Evolutionary conservation across 2,329 filamentous ascomycete genomes (phyloP), one percentile per base, ranked within the genome.

Genomic region (Epichloe sibirici): DNA sequence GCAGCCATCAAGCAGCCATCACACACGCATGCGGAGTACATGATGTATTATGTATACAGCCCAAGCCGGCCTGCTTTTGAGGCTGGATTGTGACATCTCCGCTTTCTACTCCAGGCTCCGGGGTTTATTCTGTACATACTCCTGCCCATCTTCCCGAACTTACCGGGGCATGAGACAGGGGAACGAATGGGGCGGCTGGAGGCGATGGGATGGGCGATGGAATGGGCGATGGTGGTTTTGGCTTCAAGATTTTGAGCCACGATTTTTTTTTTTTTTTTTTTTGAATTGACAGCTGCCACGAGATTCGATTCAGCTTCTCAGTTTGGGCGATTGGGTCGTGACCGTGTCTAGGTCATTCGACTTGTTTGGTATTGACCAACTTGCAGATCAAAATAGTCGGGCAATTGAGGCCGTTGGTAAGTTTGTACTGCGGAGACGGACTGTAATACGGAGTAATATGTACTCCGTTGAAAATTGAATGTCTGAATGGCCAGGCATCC

Each of bases 101-200:
- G 7, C 21, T 39, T 21, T 15, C 12, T 45, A 21, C 42, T 31
- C 28, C 28, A 31, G 31, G 9, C 9, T 31, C 31, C 31, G 8
- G 31, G 31, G 3, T 31, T 31, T 31, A 9, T 4, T 11, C 44
- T 42, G 17, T 21, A 21, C 17, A 21, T 45, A 9, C n/a, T 23
- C 38, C 46, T 48, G 45, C 28, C 51, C 45, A 39, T 38, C 31
- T 45, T 34, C 38, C 51, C 51, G 51, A 49, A 21, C 38, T 31
- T 52, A 25, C 51, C 51, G 51, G 51, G 9, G 44, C 37, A 42
- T n/a, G 50, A 23, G 37, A 42, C 45, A 44, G 25, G 42, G 39
- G 37, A 25, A 11, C 7, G 23, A 25, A 25, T 17, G 21, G 25
- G 5, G 5, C 15, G 39, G 13, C 39, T 44, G 21, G 48, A 43